phyloP scores from a whole-genome alignment of 192 early-diverging fungal genomes.

The Allomyces javanicus region DNA sequence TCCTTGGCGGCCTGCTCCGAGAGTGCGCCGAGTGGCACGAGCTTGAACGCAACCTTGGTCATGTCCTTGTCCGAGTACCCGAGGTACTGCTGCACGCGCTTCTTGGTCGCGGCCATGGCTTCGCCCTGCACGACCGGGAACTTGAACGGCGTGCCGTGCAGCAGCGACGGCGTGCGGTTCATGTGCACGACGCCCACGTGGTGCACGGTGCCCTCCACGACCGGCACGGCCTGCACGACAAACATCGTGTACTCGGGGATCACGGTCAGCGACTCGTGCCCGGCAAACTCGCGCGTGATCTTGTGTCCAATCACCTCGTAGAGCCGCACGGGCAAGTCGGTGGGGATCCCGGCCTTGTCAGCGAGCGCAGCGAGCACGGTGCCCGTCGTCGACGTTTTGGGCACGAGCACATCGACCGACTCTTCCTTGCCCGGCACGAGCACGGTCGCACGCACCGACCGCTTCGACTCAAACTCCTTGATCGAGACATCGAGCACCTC shows the following conservation, averaged over 20 bases:
- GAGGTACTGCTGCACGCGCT: slow-evolving; percentile 42
- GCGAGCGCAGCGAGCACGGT: slow-evolving; percentile 27
- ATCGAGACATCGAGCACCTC: slow-evolving; percentile 67
- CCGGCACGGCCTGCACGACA: slow-evolving; percentile 18
- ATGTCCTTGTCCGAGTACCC: slow-evolving; percentile 74
- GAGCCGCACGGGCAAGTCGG: slow-evolving; percentile 27
- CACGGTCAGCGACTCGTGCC: slow-evolving; percentile 19
- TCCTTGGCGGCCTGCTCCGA: neutral
- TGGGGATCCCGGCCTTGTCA: slow-evolving; percentile 15
- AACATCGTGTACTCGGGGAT: slow-evolving; percentile 30
- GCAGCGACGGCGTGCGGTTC: slow-evolving; percentile 36
- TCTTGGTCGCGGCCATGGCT: slow-evolving; percentile 43
- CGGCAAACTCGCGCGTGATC: slow-evolving; percentile 20
- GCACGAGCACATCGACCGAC: slow-evolving; percentile 48
- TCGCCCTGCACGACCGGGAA: slow-evolving; percentile 50
- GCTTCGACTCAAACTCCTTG: slow-evolving; percentile 63
- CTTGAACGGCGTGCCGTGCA: slow-evolving; percentile 69
- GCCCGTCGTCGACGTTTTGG: slow-evolving; percentile 28
- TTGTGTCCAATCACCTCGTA: slow-evolving; percentile 32
- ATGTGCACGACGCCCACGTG: slow-evolving; percentile 61
- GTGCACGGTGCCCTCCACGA: neutral
- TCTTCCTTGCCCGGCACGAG: slow-evolving; percentile 49
- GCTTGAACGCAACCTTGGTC: slow-evolving; percentile 28
- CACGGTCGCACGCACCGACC: slow-evolving; percentile 42
- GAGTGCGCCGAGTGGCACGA: slow-evolving; percentile 4